phyloP scores from a whole-genome alignment of 805 yeast genomes.

The Starmera pachycereana region DNA sequence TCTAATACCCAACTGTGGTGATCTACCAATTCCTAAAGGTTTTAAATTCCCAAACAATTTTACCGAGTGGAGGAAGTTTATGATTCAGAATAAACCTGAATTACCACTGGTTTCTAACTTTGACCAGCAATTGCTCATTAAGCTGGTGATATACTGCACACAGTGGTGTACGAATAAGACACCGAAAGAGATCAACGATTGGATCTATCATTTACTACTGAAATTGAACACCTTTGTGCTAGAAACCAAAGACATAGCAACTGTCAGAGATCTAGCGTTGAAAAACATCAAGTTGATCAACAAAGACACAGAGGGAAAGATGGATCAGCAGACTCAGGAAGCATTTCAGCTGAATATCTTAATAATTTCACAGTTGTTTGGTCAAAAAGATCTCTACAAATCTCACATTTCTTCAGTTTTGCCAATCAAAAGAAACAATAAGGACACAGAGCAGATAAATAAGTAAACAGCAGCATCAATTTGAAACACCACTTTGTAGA shows the following conservation, averaged over 20 bases:
- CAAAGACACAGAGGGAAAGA: too few species aligned
- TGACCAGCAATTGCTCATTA: slow-evolving; percentile 12
- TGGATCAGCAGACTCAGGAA: too few species aligned
- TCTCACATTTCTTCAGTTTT: too few species aligned
- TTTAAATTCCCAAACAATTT: slow-evolving; percentile 15
- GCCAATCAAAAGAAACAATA: too few species aligned
- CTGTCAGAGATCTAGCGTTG: slow-evolving; percentile 11
- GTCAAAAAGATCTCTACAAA: too few species aligned
- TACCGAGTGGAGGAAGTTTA: slow-evolving; percentile 16
- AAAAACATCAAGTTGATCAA: slow-evolving; percentile 4
- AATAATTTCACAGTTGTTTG: too few species aligned
- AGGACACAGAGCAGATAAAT: too few species aligned
- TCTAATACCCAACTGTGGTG: slow-evolving; percentile 5
- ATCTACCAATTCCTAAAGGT: slow-evolving; percentile 7
- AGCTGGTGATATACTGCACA: slow-evolving; percentile 12
- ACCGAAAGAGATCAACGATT: slow-evolving; percentile 6
- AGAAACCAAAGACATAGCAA: slow-evolving; percentile 9
- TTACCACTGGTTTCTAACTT: slow-evolving; percentile 8
- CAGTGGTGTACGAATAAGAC: slow-evolving; percentile 13
- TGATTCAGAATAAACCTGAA: slow-evolving; percentile 9
- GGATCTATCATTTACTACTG: slow-evolving; percentile 12
- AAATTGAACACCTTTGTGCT: slow-evolving; percentile 8
- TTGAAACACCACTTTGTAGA: too few species aligned
- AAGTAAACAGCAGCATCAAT: too few species aligned
- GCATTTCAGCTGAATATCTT: too few species aligned